Evolutionary conservation across 202 grass and related monocot species (phyloP), one percentile per base, ranked within the genome.

Genomic region (Setaria viridis): DNA sequence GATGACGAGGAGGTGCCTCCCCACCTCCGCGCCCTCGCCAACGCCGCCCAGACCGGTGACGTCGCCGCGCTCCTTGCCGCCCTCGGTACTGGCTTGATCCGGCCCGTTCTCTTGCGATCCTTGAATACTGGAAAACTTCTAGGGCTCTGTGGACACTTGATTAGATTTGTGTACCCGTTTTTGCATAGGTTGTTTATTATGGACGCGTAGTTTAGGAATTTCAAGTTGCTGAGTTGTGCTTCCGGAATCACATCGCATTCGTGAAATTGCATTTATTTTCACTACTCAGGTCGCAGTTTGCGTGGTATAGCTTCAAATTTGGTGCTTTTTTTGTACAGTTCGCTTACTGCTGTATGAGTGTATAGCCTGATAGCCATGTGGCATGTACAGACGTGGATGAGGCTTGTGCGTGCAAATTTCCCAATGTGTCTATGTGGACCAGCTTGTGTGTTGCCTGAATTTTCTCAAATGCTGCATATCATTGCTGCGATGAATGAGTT

Each of bases 21-120:
- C 72, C 88, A 99, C 69, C 96, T 99, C 88, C 90, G 88, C 30
- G 78, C 90, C 21, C 93, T 99, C 84, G 82, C 90, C 76, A 90
- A 85, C 76, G 91, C 93, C 79, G 91, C 93, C 54, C 91, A 96
- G 87, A 80, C 76, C 25, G 96, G 96, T 51, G 81, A 99, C 35
- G 79, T 72, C 62, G 53, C 72, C 20, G 92, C 91, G 85, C 93
- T 99, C n/a, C 84, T 80, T 25, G 54, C 47, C 37, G 96, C 91
- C n/a, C 91, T 98, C 17, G 91, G 96, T 98, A 94, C 43, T 43
- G 21, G 12, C 43, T 67, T 65, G 43, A 78, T 72, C 41, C 50
- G 10, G 0, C 3, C 3, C 33, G 7, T 7, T 29, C 35, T 34
- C 7, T 42, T 59, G 32, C 29, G 20, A 81, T 59, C 39, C 79